A percentile compares a stretch with the other conserved stretches of the same genome.
Conservation (phyloP, 257 asterid species). For the Knoxia roxburghii region DNA sequence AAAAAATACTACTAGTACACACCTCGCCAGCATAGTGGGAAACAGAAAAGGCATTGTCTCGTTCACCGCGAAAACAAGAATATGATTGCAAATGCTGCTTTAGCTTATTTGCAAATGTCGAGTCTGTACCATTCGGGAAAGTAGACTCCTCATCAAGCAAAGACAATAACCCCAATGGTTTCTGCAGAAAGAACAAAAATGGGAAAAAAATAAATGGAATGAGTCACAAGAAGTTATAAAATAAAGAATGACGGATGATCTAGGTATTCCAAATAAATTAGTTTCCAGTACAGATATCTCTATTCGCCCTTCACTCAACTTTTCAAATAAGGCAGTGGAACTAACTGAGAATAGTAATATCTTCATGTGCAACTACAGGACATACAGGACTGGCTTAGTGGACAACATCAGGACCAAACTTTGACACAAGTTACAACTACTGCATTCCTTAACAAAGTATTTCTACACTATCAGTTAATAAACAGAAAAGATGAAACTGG, state of each 20-base stretch:
- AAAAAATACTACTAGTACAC: constrained; percentile 17
- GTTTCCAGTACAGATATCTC: background rate
- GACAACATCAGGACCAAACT: background rate
- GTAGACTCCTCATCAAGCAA: constrained; percentile 96
- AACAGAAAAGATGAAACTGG: no score
- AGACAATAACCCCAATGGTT: constrained; percentile 85
- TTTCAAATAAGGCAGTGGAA: background rate
- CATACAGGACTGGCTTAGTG: background rate
- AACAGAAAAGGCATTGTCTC: constrained; percentile 79
- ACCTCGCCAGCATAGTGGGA: constrained; percentile 99
- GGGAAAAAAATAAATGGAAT: constrained; percentile 10
- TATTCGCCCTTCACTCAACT: background rate
- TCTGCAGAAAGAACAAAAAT: constrained; percentile 45
- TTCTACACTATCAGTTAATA: no score
- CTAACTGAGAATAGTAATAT: no score
- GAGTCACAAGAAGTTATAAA: constrained; percentile 2
- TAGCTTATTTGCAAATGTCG: constrained; percentile 92
- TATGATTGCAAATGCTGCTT: constrained; percentile 76
- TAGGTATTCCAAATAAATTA: background rate
- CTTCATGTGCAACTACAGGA: background rate
- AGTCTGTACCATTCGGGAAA: constrained; percentile 94
- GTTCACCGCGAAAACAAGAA: constrained; percentile 80
- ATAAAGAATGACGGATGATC: background rate
- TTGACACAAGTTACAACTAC: background rate
- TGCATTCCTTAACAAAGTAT: background rate